A percentile compares a stretch with the other conserved stretches of the same genome.
Conservation (phyloP, 257 asterid genomes). For the Penstemon barbatus region DNA sequence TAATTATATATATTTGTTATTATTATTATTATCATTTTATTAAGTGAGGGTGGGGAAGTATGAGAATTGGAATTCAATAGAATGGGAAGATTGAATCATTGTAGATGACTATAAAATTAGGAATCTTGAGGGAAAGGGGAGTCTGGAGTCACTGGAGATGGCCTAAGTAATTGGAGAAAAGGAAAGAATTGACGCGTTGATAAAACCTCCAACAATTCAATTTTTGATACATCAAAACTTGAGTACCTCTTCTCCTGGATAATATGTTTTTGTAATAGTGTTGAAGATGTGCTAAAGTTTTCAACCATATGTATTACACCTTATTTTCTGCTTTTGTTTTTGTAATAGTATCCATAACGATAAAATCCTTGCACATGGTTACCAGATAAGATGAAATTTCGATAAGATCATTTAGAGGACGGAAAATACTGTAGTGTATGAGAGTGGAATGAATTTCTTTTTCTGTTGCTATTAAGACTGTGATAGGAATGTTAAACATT, state of each 20-base stretch:
- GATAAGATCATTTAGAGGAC: background rate
- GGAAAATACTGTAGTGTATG: background rate
- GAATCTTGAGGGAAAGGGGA: no score
- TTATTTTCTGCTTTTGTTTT: background rate
- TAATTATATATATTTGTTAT: no score
- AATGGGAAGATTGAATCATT: no score
- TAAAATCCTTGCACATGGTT: background rate
- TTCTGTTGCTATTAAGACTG: background rate
- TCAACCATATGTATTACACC: background rate
- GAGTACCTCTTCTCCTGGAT: background rate
- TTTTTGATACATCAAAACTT: background rate
- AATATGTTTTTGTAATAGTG: constrained; percentile 1
- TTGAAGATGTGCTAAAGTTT: constrained; percentile 3
- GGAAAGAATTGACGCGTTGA: background rate
- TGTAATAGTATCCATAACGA: background rate
- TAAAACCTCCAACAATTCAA: background rate
- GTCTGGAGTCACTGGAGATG: no score
- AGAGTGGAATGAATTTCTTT: background rate
- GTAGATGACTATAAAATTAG: no score
- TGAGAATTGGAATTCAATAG: no score
- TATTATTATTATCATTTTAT: no score
- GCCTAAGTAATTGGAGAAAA: background rate
- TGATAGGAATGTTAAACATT: background rate
- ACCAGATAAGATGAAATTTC: background rate
- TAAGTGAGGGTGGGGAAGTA: no score